Conservation (phyloP, 805 yeast species). For the Pichia nakasei region DNA sequence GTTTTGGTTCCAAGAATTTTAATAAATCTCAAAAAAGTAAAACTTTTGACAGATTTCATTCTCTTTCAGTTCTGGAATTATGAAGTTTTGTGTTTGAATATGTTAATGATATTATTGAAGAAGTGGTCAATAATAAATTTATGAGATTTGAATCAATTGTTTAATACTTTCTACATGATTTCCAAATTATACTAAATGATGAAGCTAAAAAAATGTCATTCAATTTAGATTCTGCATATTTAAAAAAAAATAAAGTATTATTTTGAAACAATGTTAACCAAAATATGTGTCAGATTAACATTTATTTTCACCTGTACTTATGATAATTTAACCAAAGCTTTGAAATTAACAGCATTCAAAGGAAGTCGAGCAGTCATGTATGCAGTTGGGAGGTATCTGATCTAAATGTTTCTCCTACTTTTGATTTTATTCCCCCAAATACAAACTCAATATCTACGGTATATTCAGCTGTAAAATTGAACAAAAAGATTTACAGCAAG, state of each 20-base stretch:
- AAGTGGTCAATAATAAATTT: constrained; percentile 30
- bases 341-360: constrained; percentile 4
- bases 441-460: constrained; percentile 56
- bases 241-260: constrained; percentile 29
- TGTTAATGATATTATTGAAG: constrained; percentile 26
- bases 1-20: constrained; percentile 12
- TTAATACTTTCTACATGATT: constrained; percentile 43
- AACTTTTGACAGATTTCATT: constrained; percentile 28
- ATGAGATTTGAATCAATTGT: constrained; percentile 46
- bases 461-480: constrained; percentile 40
- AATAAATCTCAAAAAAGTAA: constrained; percentile 27
- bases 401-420: constrained; percentile 17
- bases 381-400: constrained; percentile 7
- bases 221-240: constrained; percentile 33
- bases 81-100: constrained; percentile 46
- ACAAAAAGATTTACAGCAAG: constrained; percentile 29
- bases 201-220: constrained; percentile 19
- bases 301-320: constrained; percentile 27
- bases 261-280: constrained; percentile 19
- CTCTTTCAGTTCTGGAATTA: constrained; percentile 47
- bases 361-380: constrained; percentile 6
- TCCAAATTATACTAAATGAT: constrained; percentile 11
- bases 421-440: constrained; percentile 55
- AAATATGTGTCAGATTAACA: constrained; percentile 22
- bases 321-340: constrained; percentile 28